A percentile compares a stretch with the other conserved stretches of the same genome.
phyloP scores from a whole-genome alignment of 495 filamentous ascomycete species.

The Thozetella sp. region DNA sequence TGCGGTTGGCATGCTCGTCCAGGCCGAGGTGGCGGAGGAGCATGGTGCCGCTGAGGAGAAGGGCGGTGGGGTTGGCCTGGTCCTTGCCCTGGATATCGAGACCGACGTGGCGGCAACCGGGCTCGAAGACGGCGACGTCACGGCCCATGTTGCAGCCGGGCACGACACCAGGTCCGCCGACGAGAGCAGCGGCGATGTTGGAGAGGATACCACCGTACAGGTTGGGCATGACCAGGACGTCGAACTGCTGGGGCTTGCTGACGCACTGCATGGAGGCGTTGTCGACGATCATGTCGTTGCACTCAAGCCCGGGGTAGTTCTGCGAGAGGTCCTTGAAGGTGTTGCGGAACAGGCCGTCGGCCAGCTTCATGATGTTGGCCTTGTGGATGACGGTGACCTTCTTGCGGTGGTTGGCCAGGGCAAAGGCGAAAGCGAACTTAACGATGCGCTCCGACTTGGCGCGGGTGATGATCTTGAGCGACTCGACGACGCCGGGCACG shows the following conservation, averaged over 20 bases:
- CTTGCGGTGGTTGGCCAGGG: conserved; percentile 95
- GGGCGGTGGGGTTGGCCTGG: conserved; percentile 95
- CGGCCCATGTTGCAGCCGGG: conserved; percentile 99
- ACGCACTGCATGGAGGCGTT: conserved; percentile 99
- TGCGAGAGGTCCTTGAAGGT: conserved; percentile 92
- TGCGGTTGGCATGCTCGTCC: conserved; percentile 96
- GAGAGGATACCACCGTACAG: conserved; percentile 98
- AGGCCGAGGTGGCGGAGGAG: conserved; percentile 93
- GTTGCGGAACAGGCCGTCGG: conserved; percentile 96
- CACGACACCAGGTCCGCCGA: conserved; percentile 95
- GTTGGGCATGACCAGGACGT: conserved; percentile 99
- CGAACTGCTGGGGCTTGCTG: conserved; percentile 93
- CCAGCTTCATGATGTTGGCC: conserved; percentile 99
- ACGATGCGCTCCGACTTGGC: conserved; percentile 98
- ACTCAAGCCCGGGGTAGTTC: conserved; percentile 90
- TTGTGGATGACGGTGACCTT: conserved; percentile 99
- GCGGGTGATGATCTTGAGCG: conserved; percentile 98
- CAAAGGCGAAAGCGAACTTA: conserved; percentile 98
- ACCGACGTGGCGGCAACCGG: conserved; percentile 96
- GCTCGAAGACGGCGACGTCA: conserved; percentile 97
- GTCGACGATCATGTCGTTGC: conserved; percentile 99
- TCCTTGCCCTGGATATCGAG: conserved; percentile 99
- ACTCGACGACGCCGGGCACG: conserved; percentile 95
- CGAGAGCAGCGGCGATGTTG: conserved; percentile 98
- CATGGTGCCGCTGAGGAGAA: conserved; percentile 95